Evolutionary conservation across 768 basidiomycete genomes (phyloP).

Genomic region (Trichaptum fuscoviolaceum): DNA sequence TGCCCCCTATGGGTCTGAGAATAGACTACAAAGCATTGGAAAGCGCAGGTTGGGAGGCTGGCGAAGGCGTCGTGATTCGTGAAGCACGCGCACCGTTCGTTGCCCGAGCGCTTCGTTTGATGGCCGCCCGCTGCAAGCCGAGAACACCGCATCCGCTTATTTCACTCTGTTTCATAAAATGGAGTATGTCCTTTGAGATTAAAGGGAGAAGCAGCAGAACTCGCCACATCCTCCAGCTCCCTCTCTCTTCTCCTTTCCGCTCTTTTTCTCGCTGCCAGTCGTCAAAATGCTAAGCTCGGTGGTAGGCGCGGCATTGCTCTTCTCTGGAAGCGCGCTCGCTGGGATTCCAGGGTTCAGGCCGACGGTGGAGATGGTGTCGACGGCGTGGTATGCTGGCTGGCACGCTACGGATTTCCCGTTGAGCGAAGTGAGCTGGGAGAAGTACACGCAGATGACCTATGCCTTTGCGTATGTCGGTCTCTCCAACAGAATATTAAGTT

Average conservation of each 20-base stretch:
- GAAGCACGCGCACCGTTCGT: not conserved
- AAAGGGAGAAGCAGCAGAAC: not conserved
- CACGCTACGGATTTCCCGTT: constrained; percentile 35
- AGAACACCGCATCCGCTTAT: not conserved
- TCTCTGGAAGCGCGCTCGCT: not conserved
- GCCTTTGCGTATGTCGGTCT: constrained; percentile 53
- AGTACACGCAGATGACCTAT: constrained; percentile 53
- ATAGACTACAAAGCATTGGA: not conserved
- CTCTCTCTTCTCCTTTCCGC: not conserved
- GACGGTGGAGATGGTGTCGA: constrained; percentile 28
- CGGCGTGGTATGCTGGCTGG: constrained; percentile 58
- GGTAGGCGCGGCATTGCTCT: not conserved
- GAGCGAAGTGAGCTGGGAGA: constrained; percentile 44
- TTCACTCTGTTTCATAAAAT: not conserved
- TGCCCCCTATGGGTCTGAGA: not conserved
- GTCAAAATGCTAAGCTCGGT: not conserved
- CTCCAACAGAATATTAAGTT: too few relatives aligned
- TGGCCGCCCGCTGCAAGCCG: not conserved
- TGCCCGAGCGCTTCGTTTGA: not conserved
- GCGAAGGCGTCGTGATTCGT: not conserved
- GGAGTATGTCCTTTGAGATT: not conserved
- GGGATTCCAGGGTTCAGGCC: not conserved
- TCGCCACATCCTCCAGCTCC: not conserved
- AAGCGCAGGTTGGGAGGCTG: not conserved
- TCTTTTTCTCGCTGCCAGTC: not conserved